Base-by-base conservation (phyloP, 768 basidiomycete species). In the Lyophyllum shimeji region DNA sequence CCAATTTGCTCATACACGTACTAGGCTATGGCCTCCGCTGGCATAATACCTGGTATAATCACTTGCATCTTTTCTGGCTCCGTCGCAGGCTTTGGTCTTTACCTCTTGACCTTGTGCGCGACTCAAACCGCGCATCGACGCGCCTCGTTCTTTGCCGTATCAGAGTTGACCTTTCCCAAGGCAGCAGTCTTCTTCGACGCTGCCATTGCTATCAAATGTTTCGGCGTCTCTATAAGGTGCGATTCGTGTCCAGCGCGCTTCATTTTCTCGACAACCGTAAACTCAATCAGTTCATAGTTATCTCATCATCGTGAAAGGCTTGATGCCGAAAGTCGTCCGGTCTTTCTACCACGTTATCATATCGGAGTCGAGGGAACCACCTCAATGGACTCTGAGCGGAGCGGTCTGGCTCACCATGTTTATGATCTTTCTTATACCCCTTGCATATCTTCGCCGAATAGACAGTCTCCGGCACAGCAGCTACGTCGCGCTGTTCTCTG, bases 151-250 rank as follows among this genome's bases (percentile, higher is more conserved):
- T 93, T 93, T 61, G 85, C 88, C 13, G 75, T 95, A 18, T 81
- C 90, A 1, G 82, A 89, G 67, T 74, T 98, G 60, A 96, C 96
- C 0, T 97, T 94, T 69, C 96, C 96, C 2, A 84, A 80, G 43
- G 91, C 89, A 0, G 90, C 89, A 0, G 76, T 93, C 37, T 90
- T 93, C 69, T 96, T 98, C 64, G 96, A 98, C 69, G 86, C 86
- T 3, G 96, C 95, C 12, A 94, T 98, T 63, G 94, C 94, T 9
- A 88, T 86, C 68, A 98, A 98, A 69, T 98, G 96, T 70, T 97
- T 97, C 67, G 96, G 96, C 18, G 96, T 98, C 2, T 93, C 92
- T 31, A 87, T 95, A 63, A 94, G 93, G 83, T 93, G 72, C 45
- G 81, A 24, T 51, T 52, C 15, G n/a, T n/a, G n/a, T n/a, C n/a